phyloP scores from a whole-genome alignment of 495 filamentous ascomycete species.

The Clohesyomyces aquaticus region DNA sequence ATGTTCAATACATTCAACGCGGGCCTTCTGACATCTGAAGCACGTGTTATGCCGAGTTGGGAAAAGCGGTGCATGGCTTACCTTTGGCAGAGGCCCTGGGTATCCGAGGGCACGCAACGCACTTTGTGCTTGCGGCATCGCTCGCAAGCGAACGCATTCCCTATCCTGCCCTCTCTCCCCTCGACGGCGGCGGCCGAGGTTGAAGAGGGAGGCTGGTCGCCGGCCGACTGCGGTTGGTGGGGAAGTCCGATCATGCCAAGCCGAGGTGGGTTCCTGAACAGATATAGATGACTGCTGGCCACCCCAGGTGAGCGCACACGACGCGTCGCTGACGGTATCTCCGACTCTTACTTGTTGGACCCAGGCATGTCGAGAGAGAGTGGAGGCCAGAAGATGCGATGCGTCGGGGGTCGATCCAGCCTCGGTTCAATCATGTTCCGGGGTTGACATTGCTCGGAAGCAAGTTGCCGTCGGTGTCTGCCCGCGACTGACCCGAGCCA shows the following conservation, averaged over 20 bases:
- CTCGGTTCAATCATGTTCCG: conserved; percentile 32
- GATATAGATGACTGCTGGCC: neutral
- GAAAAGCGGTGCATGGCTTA: conserved; percentile 3
- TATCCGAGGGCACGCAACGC: conserved; percentile 31
- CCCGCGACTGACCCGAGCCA: neutral
- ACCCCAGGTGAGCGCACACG: neutral
- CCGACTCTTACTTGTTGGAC: neutral
- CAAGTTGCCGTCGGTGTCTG: conserved; percentile 3
- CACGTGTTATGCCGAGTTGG: conserved; percentile 31
- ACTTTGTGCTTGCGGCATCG: conserved; percentile 35
- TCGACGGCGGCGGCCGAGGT: conserved; percentile 27
- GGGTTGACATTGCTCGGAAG: conserved; percentile 6
- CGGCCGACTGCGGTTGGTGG: conserved; percentile 22
- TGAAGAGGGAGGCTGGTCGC: neutral
- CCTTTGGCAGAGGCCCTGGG: conserved; percentile 30
- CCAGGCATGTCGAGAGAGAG: conserved; percentile 1
- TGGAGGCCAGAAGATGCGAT: neutral
- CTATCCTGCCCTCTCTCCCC: conserved; percentile 33
- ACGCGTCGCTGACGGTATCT: conserved; percentile 3
- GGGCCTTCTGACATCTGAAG: conserved; percentile 35
- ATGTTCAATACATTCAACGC: conserved; percentile 36
- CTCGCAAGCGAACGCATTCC: conserved; percentile 38
- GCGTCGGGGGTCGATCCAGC: conserved; percentile 25
- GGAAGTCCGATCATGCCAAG: conserved; percentile 36
- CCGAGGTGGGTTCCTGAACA: neutral